Conservation (phyloP, 768 basidiomycete genomes). For the Russula foetens region DNA sequence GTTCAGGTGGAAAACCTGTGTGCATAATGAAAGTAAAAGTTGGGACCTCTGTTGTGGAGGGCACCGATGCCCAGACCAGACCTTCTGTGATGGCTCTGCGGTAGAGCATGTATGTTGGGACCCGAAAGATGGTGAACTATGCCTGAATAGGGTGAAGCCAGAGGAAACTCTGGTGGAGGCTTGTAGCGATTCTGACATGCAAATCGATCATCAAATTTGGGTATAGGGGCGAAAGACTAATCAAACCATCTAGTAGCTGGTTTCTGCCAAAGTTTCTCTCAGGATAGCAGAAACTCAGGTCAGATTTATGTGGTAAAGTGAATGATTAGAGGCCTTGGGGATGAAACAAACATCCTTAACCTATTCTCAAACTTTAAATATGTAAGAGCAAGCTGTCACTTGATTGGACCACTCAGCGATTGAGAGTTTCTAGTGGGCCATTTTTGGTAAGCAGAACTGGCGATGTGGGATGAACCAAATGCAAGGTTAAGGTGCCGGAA, state of each 20-base stretch:
- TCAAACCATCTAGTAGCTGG: slow-evolving; percentile 92
- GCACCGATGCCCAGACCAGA: slow-evolving; percentile 71
- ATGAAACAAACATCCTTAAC: slow-evolving; percentile 84
- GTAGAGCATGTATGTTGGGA: slow-evolving; percentile 81
- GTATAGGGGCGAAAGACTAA: slow-evolving; percentile 96
- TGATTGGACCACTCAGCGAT: slow-evolving; percentile 43
- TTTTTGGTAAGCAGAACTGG: slow-evolving; percentile 70
- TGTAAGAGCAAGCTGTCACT: slow-evolving; percentile 49
- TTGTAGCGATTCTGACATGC: slow-evolving; percentile 94
- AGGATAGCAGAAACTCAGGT: slow-evolving; percentile 58
- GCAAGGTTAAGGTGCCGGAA: slow-evolving; percentile 75
- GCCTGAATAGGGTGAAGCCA: slow-evolving; percentile 87
- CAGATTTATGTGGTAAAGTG: slow-evolving; percentile 62
- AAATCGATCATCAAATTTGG: slow-evolving; percentile 94
- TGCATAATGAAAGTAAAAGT: too few relatives aligned
- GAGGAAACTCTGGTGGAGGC: slow-evolving; percentile 95
- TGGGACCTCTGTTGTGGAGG: slow-evolving; percentile 53
- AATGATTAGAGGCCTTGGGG: slow-evolving; percentile 90
- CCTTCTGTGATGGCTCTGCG: slow-evolving; percentile 65
- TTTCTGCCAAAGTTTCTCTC: slow-evolving; percentile 88
- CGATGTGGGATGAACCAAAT: slow-evolving; percentile 65
- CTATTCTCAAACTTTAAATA: slow-evolving; percentile 69
- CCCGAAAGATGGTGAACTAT: slow-evolving; percentile 90
- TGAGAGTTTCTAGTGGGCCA: slow-evolving; percentile 67
- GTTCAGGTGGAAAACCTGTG: too few relatives aligned